phyloP scores from a whole-genome alignment of 192 early-diverging fungal genomes.

The Dispira parvispora region DNA sequence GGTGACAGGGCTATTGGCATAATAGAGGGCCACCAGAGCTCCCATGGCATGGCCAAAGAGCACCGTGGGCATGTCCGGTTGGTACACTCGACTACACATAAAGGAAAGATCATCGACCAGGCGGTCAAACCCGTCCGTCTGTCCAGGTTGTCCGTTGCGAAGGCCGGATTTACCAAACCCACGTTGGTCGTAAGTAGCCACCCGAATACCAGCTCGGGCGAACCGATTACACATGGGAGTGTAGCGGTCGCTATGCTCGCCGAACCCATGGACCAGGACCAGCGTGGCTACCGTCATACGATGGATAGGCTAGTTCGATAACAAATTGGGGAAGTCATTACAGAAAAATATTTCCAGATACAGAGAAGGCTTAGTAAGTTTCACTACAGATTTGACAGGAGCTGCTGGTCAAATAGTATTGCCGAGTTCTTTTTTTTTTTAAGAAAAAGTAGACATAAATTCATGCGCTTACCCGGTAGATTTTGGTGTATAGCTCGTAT shows the following conservation, averaged over 20 bases:
- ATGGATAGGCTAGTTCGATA: background rate
- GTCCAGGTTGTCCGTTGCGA: background rate
- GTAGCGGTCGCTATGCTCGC: conserved; percentile 46
- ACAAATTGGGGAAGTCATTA: background rate
- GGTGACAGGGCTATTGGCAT: conserved; percentile 1
- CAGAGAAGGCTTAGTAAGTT: background rate
- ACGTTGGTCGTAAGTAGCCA: conserved; percentile 37
- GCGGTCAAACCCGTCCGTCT: conserved; percentile 22
- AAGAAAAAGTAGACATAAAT: background rate
- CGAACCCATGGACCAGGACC: conserved; percentile 36
- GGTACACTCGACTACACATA: conserved; percentile 17
- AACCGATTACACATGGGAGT: conserved; percentile 25
- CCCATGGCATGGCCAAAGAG: conserved; percentile 41
- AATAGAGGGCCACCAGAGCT: conserved; percentile 23
- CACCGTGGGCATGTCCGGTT: conserved; percentile 28
- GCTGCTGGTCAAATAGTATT: background rate
- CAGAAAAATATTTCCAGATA: background rate
- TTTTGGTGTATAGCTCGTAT: conserved; percentile 5
- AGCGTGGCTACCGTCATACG: conserved; percentile 20
- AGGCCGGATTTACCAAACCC: conserved; percentile 40
- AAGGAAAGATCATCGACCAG: conserved; percentile 26
- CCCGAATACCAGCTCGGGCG: conserved; percentile 30
- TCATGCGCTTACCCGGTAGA: background rate
- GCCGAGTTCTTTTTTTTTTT: no score
- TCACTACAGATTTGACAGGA: background rate